Evolutionary conservation across 768 basidiomycete species (phyloP).

Genomic region (Calvatia gigantea): DNA sequence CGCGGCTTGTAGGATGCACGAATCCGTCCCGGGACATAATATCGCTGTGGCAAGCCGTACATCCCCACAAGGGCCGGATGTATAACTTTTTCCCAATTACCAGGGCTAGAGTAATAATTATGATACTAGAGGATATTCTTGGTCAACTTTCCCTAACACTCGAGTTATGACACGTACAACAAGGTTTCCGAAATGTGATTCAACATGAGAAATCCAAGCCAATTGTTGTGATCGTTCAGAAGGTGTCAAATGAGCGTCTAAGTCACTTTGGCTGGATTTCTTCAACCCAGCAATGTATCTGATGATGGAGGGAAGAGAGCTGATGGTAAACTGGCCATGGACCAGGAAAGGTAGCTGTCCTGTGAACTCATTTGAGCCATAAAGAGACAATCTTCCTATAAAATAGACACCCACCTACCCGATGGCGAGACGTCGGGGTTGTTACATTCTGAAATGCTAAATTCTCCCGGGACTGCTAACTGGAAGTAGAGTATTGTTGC

Average conservation of each 20-base stretch:
- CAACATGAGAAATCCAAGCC: slow-evolving; percentile 67
- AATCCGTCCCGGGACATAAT: slow-evolving; percentile 67
- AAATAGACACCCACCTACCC: slow-evolving; percentile 43
- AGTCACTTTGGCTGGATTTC: slow-evolving; percentile 31
- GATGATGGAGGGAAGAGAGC: slow-evolving; percentile 58
- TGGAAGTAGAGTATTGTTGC: slow-evolving; percentile 69
- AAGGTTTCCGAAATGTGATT: slow-evolving; percentile 64
- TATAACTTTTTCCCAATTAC: slow-evolving; percentile 61
- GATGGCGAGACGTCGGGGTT: slow-evolving; percentile 73
- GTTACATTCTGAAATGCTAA: slow-evolving; percentile 54
- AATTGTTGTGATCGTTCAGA: slow-evolving; percentile 49
- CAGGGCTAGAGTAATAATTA: slow-evolving; percentile 54
- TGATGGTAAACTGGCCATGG: slow-evolving; percentile 48
- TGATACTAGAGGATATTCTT: slow-evolving; percentile 44
- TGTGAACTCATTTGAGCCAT: slow-evolving; percentile 24
- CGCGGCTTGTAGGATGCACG: slow-evolving; percentile 53
- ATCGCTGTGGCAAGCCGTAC: slow-evolving; percentile 66
- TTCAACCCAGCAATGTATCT: slow-evolving; percentile 58
- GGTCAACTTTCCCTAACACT: background rate
- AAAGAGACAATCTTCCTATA: background rate
- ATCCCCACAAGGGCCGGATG: slow-evolving; percentile 50
- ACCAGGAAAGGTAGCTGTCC: slow-evolving; percentile 72
- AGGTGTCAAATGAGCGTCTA: slow-evolving; percentile 45
- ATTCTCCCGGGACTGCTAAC: slow-evolving; percentile 64
- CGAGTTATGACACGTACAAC: slow-evolving; percentile 45